These are phyloP conservation scores for Fusarium sp. DNA, from an alignment of 2,329 filamentous ascomycete genomes.

Conservation along the genomic window DNA sequence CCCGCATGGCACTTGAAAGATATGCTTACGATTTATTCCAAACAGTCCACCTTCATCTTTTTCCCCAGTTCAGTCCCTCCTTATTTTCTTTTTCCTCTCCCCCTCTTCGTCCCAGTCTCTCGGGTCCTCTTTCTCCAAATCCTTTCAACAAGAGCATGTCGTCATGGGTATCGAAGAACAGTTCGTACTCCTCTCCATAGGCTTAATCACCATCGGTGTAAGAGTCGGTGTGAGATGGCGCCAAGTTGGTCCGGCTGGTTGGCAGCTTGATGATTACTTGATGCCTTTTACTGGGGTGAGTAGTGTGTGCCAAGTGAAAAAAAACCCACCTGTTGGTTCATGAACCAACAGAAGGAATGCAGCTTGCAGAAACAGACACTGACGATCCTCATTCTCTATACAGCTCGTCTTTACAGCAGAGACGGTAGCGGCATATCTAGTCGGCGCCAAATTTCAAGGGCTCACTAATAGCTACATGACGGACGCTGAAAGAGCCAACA, in stretches of 20 bases:
- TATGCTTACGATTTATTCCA: conserved; percentile 2
- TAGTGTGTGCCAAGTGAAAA: neutral
- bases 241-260: conserved; percentile 25
- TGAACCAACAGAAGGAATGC: neutral
- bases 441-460: conserved; percentile 34
- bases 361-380: neutral
- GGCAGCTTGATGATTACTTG: conserved; percentile 37
- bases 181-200: conserved; percentile 34
- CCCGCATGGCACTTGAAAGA: neutral
- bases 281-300: conserved; percentile 39
- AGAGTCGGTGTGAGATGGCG: conserved; percentile 29
- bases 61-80: neutral
- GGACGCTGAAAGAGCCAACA: conserved; percentile 21
- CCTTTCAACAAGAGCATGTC: neutral
- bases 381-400: neutral
- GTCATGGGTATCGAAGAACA: conserved; percentile 37
- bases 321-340: neutral
- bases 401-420: conserved; percentile 36
- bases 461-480: conserved; percentile 40
- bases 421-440: conserved; percentile 34
- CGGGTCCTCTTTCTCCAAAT: neutral
- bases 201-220: conserved; percentile 29
- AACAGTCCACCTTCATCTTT: neutral
- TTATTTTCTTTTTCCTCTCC: neutral
- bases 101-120: neutral